These are phyloP conservation scores for Mortierella sp. DNA, from an alignment of 371 early-diverging fungal species.

Conservation along the genomic window DNA sequence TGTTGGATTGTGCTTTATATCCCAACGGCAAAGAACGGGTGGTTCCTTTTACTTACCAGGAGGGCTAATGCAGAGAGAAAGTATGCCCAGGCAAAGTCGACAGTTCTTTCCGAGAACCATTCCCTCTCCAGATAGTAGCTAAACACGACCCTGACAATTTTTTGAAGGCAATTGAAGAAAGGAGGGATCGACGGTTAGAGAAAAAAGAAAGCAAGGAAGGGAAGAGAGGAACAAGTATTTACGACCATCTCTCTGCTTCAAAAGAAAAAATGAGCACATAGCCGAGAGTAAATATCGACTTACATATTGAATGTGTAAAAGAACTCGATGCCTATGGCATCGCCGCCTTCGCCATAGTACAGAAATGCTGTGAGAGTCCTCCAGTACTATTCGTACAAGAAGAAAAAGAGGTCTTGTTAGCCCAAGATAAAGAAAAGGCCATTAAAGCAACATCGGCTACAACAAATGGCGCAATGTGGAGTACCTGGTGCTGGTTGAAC, in stretches of 20 bases:
- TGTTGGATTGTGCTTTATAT: neutral
- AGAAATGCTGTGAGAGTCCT: neutral
- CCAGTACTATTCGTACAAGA: neutral
- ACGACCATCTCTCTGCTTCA: too few species aligned
- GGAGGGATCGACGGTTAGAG: neutral
- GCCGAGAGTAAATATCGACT: neutral
- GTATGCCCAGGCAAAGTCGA: conserved; percentile 3
- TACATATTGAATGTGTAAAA: conserved; percentile 4
- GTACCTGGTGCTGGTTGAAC: conserved; percentile 1
- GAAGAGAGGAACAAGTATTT: neutral
- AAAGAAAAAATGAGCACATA: neutral
- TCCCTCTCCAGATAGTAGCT: neutral
- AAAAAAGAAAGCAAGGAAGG: neutral
- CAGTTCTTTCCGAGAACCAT: conserved; percentile 9
- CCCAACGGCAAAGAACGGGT: neutral
- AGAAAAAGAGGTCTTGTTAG: neutral
- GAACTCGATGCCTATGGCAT: neutral
- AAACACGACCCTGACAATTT: neutral
- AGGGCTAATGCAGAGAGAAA: neutral
- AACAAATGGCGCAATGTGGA: neutral
- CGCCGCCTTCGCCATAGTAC: neutral
- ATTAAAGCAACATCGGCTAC: too few species aligned
- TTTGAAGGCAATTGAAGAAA: neutral
- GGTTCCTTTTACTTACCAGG: neutral
- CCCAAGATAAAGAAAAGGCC: too few species aligned